Percentiles rank a stretch among this genome's conserved stretches.
Conservation (phyloP, 768 basidiomycete species). For the Symmetrospora coprosmae region DNA sequence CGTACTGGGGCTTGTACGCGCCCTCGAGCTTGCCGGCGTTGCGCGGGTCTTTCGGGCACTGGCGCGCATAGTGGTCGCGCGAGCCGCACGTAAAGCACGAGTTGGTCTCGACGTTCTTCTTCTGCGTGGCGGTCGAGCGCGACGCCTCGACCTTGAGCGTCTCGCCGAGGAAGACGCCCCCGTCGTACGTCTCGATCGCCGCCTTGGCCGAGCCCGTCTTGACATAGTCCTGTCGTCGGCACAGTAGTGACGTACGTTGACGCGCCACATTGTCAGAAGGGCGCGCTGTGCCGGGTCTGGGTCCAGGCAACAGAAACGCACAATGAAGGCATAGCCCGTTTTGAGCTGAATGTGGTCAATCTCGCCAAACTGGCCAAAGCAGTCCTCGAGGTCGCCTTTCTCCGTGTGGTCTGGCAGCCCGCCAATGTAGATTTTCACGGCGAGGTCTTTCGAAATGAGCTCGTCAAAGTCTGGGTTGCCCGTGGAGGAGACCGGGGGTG, state of each 20-base stretch:
- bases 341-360: constrained; percentile 25
- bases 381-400: constrained; percentile 30
- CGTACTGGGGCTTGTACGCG: not conserved
- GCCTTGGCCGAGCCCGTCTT: constrained; percentile 23
- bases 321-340: constrained; percentile 33
- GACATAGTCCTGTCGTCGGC: not conserved
- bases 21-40: not conserved
- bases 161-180: constrained; percentile 32
- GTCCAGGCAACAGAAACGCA: constrained; percentile 16
- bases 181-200: constrained; percentile 32
- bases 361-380: constrained; percentile 32
- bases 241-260: not conserved
- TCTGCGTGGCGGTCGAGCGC: not conserved
- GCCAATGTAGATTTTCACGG: constrained; percentile 31
- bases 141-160: constrained; percentile 32
- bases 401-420: constrained; percentile 31
- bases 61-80: constrained; percentile 19
- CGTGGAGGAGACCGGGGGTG: too few relatives aligned
- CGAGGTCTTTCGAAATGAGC: too few relatives aligned
- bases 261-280: not conserved
- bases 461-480: too few relatives aligned
- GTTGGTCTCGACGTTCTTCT: not conserved
- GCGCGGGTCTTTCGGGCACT: constrained; percentile 14
- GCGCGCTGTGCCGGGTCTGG: not conserved
- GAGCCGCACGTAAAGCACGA: constrained; percentile 27